Base-by-base conservation (phyloP, 208 protist genomes). In the Leishmania gerbilli region DNA sequence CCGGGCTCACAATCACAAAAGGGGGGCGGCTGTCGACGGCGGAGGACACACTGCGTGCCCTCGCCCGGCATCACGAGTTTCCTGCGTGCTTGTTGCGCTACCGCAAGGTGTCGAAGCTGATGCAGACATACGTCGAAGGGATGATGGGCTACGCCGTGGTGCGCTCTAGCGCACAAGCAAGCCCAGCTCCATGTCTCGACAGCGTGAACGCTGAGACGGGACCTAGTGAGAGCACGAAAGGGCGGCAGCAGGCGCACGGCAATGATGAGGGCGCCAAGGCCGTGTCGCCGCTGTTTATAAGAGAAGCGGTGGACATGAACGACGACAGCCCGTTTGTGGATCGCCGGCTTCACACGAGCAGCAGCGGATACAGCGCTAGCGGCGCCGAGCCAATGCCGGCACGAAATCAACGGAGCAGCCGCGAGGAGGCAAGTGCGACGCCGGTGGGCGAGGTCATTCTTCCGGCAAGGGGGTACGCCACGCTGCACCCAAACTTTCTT, bases 21-120 rank as follows among this genome's bases (percentile, higher is more conserved):
- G 87, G 91, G 75, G 95, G 95, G n/a, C 93, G 93, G 58, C 84
- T 96, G 24, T 98, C 95, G 56, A 98, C 95, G n/a, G 94, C 92
- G 3, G 93, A 98, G 77, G 95, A 97, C 21, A 95, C 91, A 17
- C 87, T 98, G 15, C 87, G 83, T n/a, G 34, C 86, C 1, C 87
- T 98, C 24, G 87, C 92, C 34, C 75, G 69, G 67, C 88, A 96
- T 77, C 96, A 98, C 80, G 86, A 92, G 64, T 89, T 97, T 65
- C 96, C 96, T 13, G 80, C 75, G 31, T 79, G 90, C 27, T 72
- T 98, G 74, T 83, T 97, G 47, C 86, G 85, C 58, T 97, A 97
- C 80, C 88, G 96, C 76, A 94, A 93, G 81, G 84, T 90, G 37
- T 92, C 93, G 17, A 98, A 98, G 85, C 76, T 98, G 42, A 87